Percentiles rank a stretch among this genome's conserved stretches.
Evolutionary conservation across 768 basidiomycete species (phyloP).

Genomic region (Russula abietina): DNA sequence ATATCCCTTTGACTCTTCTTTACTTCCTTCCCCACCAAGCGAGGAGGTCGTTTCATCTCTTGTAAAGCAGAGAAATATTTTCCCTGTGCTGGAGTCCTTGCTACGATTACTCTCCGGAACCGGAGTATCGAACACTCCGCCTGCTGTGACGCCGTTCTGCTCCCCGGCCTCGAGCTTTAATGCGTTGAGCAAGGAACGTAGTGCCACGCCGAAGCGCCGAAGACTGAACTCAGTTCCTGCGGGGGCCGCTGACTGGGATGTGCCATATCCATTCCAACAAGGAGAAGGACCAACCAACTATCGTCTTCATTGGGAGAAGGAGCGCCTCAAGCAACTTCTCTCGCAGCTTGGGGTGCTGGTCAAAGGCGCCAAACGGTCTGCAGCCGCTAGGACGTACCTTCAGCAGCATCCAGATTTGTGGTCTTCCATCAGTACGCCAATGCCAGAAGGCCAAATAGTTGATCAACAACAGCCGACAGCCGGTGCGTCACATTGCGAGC

Average conservation of each 20-base stretch:
- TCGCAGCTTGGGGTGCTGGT: slow-evolving; percentile 55
- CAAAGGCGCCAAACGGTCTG: slow-evolving; percentile 55
- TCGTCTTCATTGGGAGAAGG: slow-evolving; percentile 54
- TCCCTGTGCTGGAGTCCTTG: slow-evolving; percentile 58
- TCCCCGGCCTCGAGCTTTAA: slow-evolving; percentile 3
- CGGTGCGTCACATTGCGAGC: not conserved
- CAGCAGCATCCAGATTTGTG: slow-evolving; percentile 26
- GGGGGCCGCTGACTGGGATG: slow-evolving; percentile 76
- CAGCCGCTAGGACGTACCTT: slow-evolving; percentile 48
- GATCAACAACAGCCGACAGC: slow-evolving; percentile 2
- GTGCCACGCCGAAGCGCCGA: slow-evolving; percentile 47
- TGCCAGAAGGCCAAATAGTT: not conserved
- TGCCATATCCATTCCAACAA: slow-evolving; percentile 67
- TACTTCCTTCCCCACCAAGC: slow-evolving; percentile 45
- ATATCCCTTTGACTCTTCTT: slow-evolving; percentile 36
- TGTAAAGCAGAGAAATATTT: slow-evolving; percentile 57
- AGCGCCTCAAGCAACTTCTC: slow-evolving; percentile 57
- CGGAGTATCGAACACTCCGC: slow-evolving; percentile 2
- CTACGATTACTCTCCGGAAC: slow-evolving; percentile 50
- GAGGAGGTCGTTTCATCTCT: slow-evolving; percentile 57
- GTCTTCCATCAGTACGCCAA: not conserved
- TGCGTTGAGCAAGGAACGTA: slow-evolving; percentile 11
- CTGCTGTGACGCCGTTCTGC: not conserved
- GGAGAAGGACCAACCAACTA: slow-evolving; percentile 72
- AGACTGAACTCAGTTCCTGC: slow-evolving; percentile 66